A percentile compares a stretch with the other conserved stretches of the same genome.
These are phyloP conservation scores for Cucurbita ficifolia DNA, from an alignment of 306 rosid genomes.

Conservation along the genomic window DNA sequence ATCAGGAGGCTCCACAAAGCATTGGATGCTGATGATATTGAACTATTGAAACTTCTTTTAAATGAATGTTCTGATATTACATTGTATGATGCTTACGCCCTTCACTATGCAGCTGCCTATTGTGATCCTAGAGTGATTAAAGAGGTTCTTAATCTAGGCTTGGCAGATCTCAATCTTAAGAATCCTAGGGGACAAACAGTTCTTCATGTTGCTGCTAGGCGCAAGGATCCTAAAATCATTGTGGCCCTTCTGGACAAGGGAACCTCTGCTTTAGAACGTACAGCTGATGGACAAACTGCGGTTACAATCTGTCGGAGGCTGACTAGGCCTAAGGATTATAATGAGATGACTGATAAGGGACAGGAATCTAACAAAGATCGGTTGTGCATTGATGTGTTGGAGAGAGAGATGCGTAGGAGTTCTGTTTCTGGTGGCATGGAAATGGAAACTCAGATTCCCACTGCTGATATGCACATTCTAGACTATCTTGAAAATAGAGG, in stretches of 20 bases:
- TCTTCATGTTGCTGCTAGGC: constrained; percentile 85
- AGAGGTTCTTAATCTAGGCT: constrained; percentile 44
- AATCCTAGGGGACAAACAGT: constrained; percentile 47
- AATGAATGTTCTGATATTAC: constrained; percentile 56
- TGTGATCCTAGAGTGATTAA: constrained; percentile 73
- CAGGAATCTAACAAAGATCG: constrained; percentile 69
- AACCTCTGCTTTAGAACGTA: constrained; percentile 45
- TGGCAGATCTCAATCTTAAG: constrained; percentile 34
- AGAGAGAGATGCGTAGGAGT: constrained; percentile 67
- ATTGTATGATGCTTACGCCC: constrained; percentile 57
- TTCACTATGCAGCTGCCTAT: constrained; percentile 79
- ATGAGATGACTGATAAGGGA: constrained; percentile 26
- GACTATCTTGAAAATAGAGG: constrained; percentile 79
- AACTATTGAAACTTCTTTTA: constrained; percentile 57
- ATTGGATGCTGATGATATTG: constrained; percentile 81
- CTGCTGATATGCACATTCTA: constrained; percentile 51
- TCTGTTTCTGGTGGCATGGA: constrained; percentile 30
- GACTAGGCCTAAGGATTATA: constrained; percentile 66
- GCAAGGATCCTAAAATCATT: constrained; percentile 63
- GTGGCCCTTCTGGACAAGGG: constrained; percentile 53
- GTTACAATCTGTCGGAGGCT: constrained; percentile 73
- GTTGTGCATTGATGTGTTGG: constrained; percentile 70
- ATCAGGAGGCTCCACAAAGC: constrained; percentile 51
- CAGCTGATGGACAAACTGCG: constrained; percentile 66
- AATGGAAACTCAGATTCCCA: constrained; percentile 23